These are phyloP conservation scores for Solanum tarapatanum DNA, from an alignment of 257 asterid genomes.

Conservation along the genomic window DNA sequence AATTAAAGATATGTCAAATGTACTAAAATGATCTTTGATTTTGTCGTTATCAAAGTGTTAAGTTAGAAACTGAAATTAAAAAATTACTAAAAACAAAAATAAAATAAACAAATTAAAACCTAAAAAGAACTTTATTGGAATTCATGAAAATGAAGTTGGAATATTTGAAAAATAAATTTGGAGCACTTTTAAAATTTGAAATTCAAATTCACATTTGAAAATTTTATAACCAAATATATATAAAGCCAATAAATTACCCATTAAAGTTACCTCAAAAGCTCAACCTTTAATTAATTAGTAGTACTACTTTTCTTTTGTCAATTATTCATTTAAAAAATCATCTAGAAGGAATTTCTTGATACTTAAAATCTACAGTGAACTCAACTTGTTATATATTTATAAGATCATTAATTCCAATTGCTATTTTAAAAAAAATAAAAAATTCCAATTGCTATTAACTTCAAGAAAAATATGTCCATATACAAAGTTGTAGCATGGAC, in stretches of 20 bases:
- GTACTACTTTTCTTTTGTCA: background rate
- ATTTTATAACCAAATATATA: background rate
- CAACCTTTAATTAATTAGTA: background rate
- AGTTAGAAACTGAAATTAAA: too few species aligned
- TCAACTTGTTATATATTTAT: background rate
- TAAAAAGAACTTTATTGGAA: background rate
- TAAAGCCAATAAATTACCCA: too few species aligned
- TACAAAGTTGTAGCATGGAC: background rate
- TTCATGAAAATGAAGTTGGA: background rate
- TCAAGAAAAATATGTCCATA: background rate
- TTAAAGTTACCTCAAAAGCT: background rate
- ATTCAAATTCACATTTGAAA: background rate
- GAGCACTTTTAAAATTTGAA: background rate
- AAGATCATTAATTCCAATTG: background rate
- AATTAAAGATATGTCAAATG: too few species aligned
- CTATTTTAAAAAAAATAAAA: background rate
- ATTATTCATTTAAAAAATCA: background rate
- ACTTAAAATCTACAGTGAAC: constrained; percentile 11
- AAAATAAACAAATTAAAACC: background rate
- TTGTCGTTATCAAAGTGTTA: too few species aligned
- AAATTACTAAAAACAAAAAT: too few species aligned
- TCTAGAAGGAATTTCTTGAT: constrained; percentile 6
- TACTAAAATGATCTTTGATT: too few species aligned
- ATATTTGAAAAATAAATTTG: background rate
- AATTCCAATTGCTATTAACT: background rate